Evolutionary conservation across 164 flowering plant species (phyloP), one percentile per base, ranked within the genome.

Genomic region (Stephania yunnanensis): DNA sequence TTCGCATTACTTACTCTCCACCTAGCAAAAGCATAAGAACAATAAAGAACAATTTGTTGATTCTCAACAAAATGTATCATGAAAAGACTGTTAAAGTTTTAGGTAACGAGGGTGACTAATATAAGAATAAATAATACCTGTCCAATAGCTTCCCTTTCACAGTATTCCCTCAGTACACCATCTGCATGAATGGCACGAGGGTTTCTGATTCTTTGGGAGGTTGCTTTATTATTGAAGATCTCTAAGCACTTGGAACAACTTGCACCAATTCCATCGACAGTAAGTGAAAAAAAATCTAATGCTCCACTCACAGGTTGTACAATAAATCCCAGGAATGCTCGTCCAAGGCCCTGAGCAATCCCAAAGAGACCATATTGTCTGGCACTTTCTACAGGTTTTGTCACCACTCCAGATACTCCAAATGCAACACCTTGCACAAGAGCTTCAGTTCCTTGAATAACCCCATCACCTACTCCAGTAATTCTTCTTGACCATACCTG

Each of bases 271-370:
- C 99, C 99, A 84, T 92, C 92, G 20, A 95, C 98, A 68, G 99
- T 95, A 86, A 95, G 77, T 12, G 99, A 94, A 80, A 95, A 87
- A 73, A 95, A 94, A 82, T 95, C 99, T 55, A 95, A 80, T 77
- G 97, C 99, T 36, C 99, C 99, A 78, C 99, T 95, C 68, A 95
- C 86, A 52, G 99, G 99, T 78, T 95, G 99, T 46, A 89, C 97
- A 75, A 95, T 72, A 73, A 93, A 81, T 65, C 99, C 99, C 30
- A 95, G 70, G 73, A 87, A 86, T 72, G 97, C 99, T 79, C 83
- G 91, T 66, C 98, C 99, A 75, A 95, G 84, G 68, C 99, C 99
- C 80, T 90, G 90, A 69, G 94, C 99, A 83, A 95, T 83, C 78
- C 99, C 99, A 36, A 92, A 71, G 66, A 92, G 78, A 73, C 99